Conservation (phyloP, 768 basidiomycete genomes). For the Ramaria sp. region DNA sequence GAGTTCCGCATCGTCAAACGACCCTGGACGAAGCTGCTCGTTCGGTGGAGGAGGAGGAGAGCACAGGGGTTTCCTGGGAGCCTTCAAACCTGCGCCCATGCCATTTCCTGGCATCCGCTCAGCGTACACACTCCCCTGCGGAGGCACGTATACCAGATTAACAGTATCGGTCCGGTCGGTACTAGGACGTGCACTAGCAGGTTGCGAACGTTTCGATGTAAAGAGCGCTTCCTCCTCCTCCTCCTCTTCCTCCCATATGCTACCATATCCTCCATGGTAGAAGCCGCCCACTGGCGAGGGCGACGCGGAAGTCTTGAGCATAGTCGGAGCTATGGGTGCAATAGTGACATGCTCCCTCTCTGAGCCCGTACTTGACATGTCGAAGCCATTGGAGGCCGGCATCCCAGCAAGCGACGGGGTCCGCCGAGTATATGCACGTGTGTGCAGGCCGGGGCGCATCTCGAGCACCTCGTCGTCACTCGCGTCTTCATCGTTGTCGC, state of each 20-base stretch:
- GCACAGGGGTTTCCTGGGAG: neutral
- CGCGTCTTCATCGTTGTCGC: constrained; percentile 16
- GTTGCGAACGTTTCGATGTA: constrained; percentile 18
- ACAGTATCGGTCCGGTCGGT: constrained; percentile 17
- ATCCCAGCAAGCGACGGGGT: constrained; percentile 9
- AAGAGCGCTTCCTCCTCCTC: constrained; percentile 2
- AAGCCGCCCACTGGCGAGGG: constrained; percentile 4
- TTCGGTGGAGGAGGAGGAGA: neutral
- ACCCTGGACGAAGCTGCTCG: neutral
- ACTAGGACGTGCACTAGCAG: constrained; percentile 21
- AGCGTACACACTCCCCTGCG: constrained; percentile 9
- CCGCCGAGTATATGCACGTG: constrained; percentile 14
- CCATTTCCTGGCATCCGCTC: constrained; percentile 4
- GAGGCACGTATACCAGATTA: constrained; percentile 7
- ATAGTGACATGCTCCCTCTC: constrained; percentile 55
- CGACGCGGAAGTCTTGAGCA: constrained; percentile 59
- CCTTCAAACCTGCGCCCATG: neutral
- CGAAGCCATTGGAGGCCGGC: constrained; percentile 16
- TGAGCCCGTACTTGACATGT: constrained; percentile 10
- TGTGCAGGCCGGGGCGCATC: constrained; percentile 9
- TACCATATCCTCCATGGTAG: neutral
- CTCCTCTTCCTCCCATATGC: constrained; percentile 6
- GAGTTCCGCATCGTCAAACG: constrained; percentile 2
- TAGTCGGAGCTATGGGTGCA: constrained; percentile 66
- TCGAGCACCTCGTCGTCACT: constrained; percentile 8